Evolutionary conservation across 2,329 filamentous ascomycete genomes (phyloP).

Genomic region (Trichoderma koningii): DNA sequence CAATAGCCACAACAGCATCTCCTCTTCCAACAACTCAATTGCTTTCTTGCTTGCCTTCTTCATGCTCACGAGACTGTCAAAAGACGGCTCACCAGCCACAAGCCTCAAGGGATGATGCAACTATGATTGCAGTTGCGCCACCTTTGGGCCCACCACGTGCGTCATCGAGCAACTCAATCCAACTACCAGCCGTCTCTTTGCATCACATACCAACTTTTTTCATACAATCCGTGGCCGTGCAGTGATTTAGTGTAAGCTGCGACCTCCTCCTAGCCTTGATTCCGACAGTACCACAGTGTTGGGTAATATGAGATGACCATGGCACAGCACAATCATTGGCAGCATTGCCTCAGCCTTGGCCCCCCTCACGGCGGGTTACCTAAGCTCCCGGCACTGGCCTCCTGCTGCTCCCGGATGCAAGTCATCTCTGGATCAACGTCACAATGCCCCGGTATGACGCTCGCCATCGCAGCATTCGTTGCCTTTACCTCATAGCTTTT

Average conservation of each 20-base stretch:
- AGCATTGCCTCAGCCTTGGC: too few relatives aligned
- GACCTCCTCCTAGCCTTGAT: too few relatives aligned
- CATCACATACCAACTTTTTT: background rate
- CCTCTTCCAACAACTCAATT: too few relatives aligned
- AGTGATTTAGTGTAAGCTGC: background rate
- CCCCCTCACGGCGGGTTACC: background rate
- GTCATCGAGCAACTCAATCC: conserved; percentile 23
- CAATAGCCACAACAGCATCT: too few relatives aligned
- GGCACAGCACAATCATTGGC: too few relatives aligned
- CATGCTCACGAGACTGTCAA: background rate
- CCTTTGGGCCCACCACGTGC: conserved; percentile 10
- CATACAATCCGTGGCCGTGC: background rate
- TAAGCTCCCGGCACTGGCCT: background rate
- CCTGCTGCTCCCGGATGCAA: too few relatives aligned
- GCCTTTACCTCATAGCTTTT: conserved; percentile 1
- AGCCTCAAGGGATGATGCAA: conserved; percentile 18
- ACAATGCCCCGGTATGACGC: conserved; percentile 21
- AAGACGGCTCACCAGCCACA: conserved; percentile 23
- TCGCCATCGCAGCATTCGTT: background rate
- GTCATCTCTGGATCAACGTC: conserved; percentile 12
- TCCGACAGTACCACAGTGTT: too few relatives aligned
- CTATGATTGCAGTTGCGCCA: conserved; percentile 14
- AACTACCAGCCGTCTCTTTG: background rate
- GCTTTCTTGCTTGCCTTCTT: background rate
- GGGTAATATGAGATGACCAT: too few relatives aligned